Base-by-base conservation (phyloP, 2,329 filamentous ascomycete species). In the Paraconiothyrium sp. region DNA sequence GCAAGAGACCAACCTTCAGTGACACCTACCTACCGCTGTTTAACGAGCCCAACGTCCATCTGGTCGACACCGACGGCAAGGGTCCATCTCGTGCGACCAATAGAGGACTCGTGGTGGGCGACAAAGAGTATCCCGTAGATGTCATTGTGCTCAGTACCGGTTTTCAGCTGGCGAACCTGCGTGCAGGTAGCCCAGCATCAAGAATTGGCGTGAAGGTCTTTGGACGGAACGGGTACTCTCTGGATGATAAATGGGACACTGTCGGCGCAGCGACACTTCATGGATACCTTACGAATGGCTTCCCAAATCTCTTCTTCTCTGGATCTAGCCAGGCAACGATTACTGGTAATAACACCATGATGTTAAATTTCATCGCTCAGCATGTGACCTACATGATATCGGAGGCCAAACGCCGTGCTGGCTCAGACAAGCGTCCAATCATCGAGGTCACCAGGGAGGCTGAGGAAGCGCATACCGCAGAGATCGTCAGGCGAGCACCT, bases 1-100 rank as follows among this genome's bases (percentile, higher is more conserved):
- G 88, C 78, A 90, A 90, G 71, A 83, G 88, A 1, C 87, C 87
- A 0, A 83, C 80, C 22, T 89, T 89, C 73, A 85, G 85, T 73
- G 85, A 89, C 67, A 80, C 82, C 8, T 89, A 87, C 67, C 81
- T 90, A 1, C 68, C 79, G 7, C 62, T 82, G 0, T 90, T 89
- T 80, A 90, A 90, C 74, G 68, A 69, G 50, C 75, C 81, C 0
- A 83, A 88, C 64, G 87, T 90, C 5, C 79, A 81, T 6, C 82
- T 90, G 0, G 78, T 90, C 8, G 86, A 90, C 68, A 89, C 86
- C 0, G 76, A 85, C 49, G 85, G 84, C 5, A 80, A 82, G 63
- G 85, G 86, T 6, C 71, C 86, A 1, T 78, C 82, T 3, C 62
- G 73, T 2, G 73, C 84, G 7, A 87, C 84, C 0, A 58, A 76